phyloP scores from a whole-genome alignment of 2,329 filamentous ascomycete species.

The Beauveria scarabaeidicola region DNA sequence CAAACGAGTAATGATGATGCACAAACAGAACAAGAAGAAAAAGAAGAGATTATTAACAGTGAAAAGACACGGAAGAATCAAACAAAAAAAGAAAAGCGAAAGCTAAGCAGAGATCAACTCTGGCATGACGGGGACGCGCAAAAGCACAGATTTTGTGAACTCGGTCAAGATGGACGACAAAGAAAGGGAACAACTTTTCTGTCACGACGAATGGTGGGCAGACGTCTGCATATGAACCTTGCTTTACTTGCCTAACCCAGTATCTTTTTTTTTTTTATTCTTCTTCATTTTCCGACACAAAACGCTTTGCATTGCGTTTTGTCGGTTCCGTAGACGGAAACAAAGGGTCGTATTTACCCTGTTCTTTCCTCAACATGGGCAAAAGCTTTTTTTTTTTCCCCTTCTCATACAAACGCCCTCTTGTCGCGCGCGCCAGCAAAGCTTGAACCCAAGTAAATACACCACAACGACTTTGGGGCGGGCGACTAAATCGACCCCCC shows the following conservation, averaged over 20 bases:
- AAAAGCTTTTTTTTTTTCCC: no score
- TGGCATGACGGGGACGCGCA: neutral
- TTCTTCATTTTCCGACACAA: neutral
- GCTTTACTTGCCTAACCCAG: neutral
- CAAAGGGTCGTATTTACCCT: no score
- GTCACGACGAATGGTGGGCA: neutral
- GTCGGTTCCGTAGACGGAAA: neutral
- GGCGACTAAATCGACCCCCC: no score
- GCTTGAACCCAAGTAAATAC: no score
- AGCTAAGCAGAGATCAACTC: slow-evolving; percentile 6
- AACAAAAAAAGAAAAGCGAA: neutral
- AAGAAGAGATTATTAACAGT: slow-evolving; percentile 10
- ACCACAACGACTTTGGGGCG: no score
- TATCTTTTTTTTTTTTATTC: neutral
- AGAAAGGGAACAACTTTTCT: neutral
- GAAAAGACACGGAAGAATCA: neutral
- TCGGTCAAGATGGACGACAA: slow-evolving; percentile 12
- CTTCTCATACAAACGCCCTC: no score
- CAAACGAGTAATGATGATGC: slow-evolving; percentile 12
- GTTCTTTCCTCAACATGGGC: no score
- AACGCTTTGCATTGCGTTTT: slow-evolving; percentile 1
- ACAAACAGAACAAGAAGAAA: slow-evolving; percentile 13
- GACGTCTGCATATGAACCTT: neutral
- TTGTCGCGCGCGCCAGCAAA: no score
- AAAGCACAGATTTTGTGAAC: neutral